These are phyloP conservation scores for Elaeis oleifera DNA, from an alignment of 202 grass and related monocot genomes.

Conservation along the genomic window DNA sequence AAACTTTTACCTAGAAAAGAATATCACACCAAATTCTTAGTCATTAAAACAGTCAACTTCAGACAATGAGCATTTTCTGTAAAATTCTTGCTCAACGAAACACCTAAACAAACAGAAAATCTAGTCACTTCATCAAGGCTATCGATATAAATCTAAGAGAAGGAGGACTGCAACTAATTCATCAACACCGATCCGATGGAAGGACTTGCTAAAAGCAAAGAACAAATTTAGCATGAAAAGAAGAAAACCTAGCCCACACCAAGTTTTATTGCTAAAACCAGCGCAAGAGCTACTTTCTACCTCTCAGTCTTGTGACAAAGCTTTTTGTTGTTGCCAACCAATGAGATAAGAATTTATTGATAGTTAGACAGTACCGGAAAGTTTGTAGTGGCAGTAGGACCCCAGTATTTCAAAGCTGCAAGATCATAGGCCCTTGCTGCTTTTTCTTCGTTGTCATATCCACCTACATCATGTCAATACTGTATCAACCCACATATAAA, in stretches of 20 bases:
- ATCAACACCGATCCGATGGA: background rate
- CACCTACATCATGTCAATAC: constrained; percentile 38
- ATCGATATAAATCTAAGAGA: too few relatives aligned
- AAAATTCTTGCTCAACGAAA: too few relatives aligned
- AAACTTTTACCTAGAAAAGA: background rate
- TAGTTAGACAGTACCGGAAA: constrained; percentile 41
- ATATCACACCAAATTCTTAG: too few relatives aligned
- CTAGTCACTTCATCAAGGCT: too few relatives aligned
- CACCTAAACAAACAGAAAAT: too few relatives aligned
- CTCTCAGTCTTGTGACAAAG: too few relatives aligned
- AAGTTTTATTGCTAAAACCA: too few relatives aligned
- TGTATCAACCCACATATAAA: background rate
- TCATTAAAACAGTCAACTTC: too few relatives aligned
- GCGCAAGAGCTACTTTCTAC: too few relatives aligned
- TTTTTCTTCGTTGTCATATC: constrained; percentile 87
- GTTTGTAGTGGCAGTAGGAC: constrained; percentile 58
- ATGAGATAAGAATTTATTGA: background rate
- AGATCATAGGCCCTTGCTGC: constrained; percentile 91
- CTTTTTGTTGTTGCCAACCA: too few relatives aligned
- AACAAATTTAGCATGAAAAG: background rate
- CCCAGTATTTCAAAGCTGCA: constrained; percentile 92
- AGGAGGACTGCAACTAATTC: too few relatives aligned
- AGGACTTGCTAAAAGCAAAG: constrained; percentile 9
- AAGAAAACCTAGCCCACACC: background rate
- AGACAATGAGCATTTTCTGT: too few relatives aligned